phyloP scores from a whole-genome alignment of 2,329 filamentous ascomycete genomes.

The Fusarium paranaense region DNA sequence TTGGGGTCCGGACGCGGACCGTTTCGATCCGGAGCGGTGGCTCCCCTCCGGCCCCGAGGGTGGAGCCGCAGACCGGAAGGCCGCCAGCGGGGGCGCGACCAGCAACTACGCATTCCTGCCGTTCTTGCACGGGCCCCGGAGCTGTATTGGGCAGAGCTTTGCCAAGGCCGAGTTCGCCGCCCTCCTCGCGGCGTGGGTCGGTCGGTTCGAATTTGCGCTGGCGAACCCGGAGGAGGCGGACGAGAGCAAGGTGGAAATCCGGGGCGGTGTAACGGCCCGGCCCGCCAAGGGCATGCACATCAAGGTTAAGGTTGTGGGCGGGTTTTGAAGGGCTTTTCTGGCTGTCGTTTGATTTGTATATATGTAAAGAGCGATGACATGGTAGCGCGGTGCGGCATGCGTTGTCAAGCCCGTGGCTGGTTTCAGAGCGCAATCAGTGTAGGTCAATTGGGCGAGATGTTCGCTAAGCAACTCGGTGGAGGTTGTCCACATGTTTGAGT shows the following conservation, averaged over 20 bases:
- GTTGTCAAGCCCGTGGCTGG: not conserved
- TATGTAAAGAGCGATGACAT: not conserved
- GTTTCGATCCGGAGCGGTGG: slow-evolving; percentile 87
- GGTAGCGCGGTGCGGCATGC: not conserved
- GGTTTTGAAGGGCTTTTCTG: slow-evolving; percentile 58
- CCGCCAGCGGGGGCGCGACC: slow-evolving; percentile 75
- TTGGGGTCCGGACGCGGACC: slow-evolving; percentile 81
- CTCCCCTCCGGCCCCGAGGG: slow-evolving; percentile 58
- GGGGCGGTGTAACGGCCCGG: slow-evolving; percentile 76
- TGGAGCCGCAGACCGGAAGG: slow-evolving; percentile 50
- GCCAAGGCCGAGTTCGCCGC: slow-evolving; percentile 88
- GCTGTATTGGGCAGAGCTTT: slow-evolving; percentile 86
- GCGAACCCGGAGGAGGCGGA: slow-evolving; percentile 71
- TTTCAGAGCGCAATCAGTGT: not conserved
- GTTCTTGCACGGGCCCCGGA: slow-evolving; percentile 87
- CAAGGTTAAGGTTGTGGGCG: slow-evolving; percentile 73
- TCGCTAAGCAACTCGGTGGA: not conserved
- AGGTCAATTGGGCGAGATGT: not conserved
- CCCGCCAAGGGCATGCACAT: slow-evolving; percentile 80
- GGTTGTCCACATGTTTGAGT: not conserved
- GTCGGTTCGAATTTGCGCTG: slow-evolving; percentile 75
- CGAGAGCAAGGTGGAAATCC: slow-evolving; percentile 74
- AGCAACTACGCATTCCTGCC: slow-evolving; percentile 84
- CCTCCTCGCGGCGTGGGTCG: slow-evolving; percentile 80
- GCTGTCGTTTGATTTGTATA: not conserved